phyloP scores from a whole-genome alignment of 352 stramenopile genomes.

The Globisporangium cylindrosporum region DNA sequence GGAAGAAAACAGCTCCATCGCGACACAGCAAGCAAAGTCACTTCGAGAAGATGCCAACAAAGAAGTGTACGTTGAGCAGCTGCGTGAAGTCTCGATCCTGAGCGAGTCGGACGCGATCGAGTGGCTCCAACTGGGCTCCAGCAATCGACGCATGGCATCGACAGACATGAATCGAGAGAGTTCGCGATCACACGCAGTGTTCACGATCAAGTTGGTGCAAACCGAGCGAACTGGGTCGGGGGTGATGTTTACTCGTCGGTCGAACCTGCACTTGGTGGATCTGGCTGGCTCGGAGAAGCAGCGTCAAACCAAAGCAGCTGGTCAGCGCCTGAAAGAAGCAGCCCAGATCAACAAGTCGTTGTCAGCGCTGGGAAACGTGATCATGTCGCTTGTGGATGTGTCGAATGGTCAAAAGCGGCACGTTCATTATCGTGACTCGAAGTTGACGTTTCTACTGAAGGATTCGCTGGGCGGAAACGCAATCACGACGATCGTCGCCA shows the following conservation, averaged over 20 bases:
- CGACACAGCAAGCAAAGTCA: slow-evolving; percentile 52
- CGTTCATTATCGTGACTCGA: slow-evolving; percentile 86
- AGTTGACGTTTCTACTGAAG: slow-evolving; percentile 78
- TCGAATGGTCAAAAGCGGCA: slow-evolving; percentile 78
- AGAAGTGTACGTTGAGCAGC: slow-evolving; percentile 76
- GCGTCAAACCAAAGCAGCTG: slow-evolving; percentile 70
- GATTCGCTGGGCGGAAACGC: slow-evolving; percentile 85
- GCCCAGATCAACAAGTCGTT: slow-evolving; percentile 90
- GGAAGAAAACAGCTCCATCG: slow-evolving; percentile 45
- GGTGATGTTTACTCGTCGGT: slow-evolving; percentile 62
- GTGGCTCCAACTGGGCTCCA: slow-evolving; percentile 67
- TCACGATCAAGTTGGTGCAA: slow-evolving; percentile 93
- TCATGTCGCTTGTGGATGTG: slow-evolving; percentile 85
- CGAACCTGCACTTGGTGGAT: slow-evolving; percentile 84
- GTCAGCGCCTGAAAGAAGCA: slow-evolving; percentile 85
- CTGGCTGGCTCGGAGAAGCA: slow-evolving; percentile 88
- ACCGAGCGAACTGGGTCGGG: slow-evolving; percentile 58
- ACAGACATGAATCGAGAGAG: slow-evolving; percentile 98
- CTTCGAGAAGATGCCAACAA: slow-evolving; percentile 77
- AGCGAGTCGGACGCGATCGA: slow-evolving; percentile 66
- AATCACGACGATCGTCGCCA: slow-evolving; percentile 84
- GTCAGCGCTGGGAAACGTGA: slow-evolving; percentile 86
- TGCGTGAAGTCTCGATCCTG: slow-evolving; percentile 64
- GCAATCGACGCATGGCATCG: slow-evolving; percentile 92
- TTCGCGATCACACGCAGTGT: slow-evolving; percentile 96